These are phyloP conservation scores for Sonneratia caseolaris DNA, from an alignment of 345 rosid species.

Conservation along the genomic window DNA sequence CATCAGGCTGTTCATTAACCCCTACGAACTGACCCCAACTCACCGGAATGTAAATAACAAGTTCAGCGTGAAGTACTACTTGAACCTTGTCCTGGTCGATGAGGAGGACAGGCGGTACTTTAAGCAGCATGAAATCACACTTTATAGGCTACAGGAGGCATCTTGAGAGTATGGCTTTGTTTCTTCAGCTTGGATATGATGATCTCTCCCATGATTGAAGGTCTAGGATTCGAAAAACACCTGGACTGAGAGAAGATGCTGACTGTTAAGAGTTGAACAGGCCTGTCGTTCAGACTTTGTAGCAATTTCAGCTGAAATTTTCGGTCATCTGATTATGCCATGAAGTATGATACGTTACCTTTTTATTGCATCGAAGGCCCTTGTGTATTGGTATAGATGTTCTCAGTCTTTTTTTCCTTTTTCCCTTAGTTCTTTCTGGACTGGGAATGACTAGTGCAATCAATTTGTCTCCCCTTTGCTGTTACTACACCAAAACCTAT, in stretches of 20 bases:
- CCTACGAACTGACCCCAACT: constrained; percentile 91
- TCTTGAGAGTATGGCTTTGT: constrained; percentile 16
- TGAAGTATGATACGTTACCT: no score
- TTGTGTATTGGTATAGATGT: not conserved
- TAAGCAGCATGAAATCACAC: constrained; percentile 91
- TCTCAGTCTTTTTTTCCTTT: not conserved
- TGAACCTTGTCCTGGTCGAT: constrained; percentile 91
- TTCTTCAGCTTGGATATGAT: not conserved
- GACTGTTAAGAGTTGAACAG: no score
- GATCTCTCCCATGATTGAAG: not conserved
- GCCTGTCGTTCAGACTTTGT: no score
- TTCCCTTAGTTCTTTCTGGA: not conserved
- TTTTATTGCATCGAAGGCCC: not conserved
- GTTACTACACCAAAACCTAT: no score
- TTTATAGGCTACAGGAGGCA: constrained; percentile 70
- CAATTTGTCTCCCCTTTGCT: not conserved
- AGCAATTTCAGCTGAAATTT: no score
- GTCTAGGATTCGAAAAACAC: not conserved
- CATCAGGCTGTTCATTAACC: constrained; percentile 84
- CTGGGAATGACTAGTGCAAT: not conserved
- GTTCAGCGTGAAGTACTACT: constrained; percentile 86
- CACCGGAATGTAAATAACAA: constrained; percentile 93
- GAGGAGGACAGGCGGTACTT: constrained; percentile 98
- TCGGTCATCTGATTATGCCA: no score
- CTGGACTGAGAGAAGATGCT: no score